phyloP scores from a whole-genome alignment of 176 grass and related monocot genomes.

The Zea luxurians region DNA sequence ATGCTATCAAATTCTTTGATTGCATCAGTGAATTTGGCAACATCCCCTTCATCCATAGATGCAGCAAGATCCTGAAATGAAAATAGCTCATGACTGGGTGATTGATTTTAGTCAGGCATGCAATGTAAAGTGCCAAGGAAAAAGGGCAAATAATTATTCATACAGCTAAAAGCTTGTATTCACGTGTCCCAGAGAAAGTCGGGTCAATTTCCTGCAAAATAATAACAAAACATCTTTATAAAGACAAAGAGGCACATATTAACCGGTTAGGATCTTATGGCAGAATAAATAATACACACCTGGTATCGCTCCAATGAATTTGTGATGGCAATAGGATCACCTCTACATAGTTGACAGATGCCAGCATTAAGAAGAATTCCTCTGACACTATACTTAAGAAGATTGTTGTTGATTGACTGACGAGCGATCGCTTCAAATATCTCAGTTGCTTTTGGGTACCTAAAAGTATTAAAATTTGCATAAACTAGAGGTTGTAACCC shows the following conservation, averaged over 20 bases:
- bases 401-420: slow-evolving; percentile 89
- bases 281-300: slow-evolving; percentile 54
- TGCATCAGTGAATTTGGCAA: slow-evolving; percentile 84
- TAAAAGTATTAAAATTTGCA: slow-evolving; percentile 40
- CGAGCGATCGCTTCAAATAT: slow-evolving; percentile 88
- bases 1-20: slow-evolving; percentile 98
- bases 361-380: slow-evolving; percentile 97
- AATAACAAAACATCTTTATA: slow-evolving; percentile 27
- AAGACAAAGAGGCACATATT: slow-evolving; percentile 28
- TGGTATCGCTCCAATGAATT: slow-evolving; percentile 94
- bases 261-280: slow-evolving; percentile 14
- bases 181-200: slow-evolving; percentile 90
- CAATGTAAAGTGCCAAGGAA: slow-evolving; percentile 28
- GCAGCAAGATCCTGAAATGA: slow-evolving; percentile 75
- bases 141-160: slow-evolving; percentile 30
- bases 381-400: slow-evolving; percentile 95
- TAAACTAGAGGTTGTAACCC: slow-evolving; percentile 14
- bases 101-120: background rate
- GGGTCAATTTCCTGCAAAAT: slow-evolving; percentile 86
- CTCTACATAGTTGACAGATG: slow-evolving; percentile 92
- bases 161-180: slow-evolving; percentile 96
- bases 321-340: slow-evolving; percentile 82
- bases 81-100: background rate
- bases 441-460: slow-evolving; percentile 86
- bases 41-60: slow-evolving; percentile 94